phyloP scores from a whole-genome alignment of 768 basidiomycete species.

The Mycena leptocephala region DNA sequence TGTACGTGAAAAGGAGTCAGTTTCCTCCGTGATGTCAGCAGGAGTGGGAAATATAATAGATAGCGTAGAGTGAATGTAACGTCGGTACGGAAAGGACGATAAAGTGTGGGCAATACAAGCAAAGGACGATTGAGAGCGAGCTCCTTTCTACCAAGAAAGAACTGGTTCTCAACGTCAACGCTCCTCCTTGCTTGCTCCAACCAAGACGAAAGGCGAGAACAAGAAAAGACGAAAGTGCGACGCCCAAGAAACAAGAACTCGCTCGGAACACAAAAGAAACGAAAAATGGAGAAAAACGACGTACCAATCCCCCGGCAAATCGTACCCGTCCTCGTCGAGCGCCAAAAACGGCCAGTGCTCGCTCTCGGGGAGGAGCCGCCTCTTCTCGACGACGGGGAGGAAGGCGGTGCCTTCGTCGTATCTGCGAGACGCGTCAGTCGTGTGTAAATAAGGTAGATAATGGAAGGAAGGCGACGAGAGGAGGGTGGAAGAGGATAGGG shows the following conservation, averaged over 20 bases:
- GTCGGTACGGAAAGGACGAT: too few relatives aligned
- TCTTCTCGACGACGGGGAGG: constrained; percentile 78
- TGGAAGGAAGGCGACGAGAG: not conserved
- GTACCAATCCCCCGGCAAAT: constrained; percentile 87
- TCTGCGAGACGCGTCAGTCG: constrained; percentile 50
- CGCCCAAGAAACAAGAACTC: not conserved
- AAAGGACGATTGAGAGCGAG: too few relatives aligned
- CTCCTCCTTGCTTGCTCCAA: too few relatives aligned
- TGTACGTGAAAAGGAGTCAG: constrained; percentile 38
- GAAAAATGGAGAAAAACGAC: constrained; percentile 38
- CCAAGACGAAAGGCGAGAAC: too few relatives aligned
- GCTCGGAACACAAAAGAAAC: not conserved
- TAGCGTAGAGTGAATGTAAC: too few relatives aligned
- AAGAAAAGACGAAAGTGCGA: not conserved
- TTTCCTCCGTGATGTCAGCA: too few relatives aligned
- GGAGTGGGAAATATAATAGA: too few relatives aligned
- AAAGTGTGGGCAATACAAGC: too few relatives aligned
- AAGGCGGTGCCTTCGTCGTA: constrained; percentile 91
- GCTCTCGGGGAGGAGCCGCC: constrained; percentile 73
- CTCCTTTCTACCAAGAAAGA: too few relatives aligned
- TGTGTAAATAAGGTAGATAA: not conserved
- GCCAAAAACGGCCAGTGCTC: constrained; percentile 76
- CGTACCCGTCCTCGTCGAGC: constrained; percentile 84
- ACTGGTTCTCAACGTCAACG: too few relatives aligned
- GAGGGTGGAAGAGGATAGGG: not conserved